Evolutionary conservation across 495 filamentous ascomycete genomes (phyloP).

Genomic region (Neurospora sp.): DNA sequence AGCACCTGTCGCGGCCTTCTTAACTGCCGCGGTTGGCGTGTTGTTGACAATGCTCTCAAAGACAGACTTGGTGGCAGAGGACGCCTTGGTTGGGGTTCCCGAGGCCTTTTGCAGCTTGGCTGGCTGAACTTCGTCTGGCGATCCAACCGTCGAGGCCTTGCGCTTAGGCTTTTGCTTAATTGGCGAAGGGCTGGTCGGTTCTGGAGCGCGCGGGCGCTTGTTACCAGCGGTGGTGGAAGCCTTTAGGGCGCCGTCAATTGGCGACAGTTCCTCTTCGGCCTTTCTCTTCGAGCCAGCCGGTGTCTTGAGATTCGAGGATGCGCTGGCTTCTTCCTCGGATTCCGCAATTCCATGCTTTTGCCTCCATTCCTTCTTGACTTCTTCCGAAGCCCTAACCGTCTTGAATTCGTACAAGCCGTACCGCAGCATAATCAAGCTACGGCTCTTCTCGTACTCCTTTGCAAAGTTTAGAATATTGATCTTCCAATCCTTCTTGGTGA

Average conservation of each 20-base stretch:
- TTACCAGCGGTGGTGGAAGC: slow-evolving; percentile 26
- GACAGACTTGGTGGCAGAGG: slow-evolving; percentile 33
- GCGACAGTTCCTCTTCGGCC: slow-evolving; percentile 31
- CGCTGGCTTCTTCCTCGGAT: slow-evolving; percentile 22
- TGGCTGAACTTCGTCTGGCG: slow-evolving; percentile 45
- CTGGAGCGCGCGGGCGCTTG: slow-evolving; percentile 33
- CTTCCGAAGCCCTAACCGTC: slow-evolving; percentile 37
- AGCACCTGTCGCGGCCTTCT: slow-evolving; percentile 19
- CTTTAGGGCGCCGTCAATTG: slow-evolving; percentile 22
- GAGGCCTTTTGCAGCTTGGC: slow-evolving; percentile 48
- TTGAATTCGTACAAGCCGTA: slow-evolving; percentile 45
- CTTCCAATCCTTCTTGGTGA: slow-evolving; percentile 42
- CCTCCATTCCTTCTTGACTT: slow-evolving; percentile 39
- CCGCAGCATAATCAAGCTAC: slow-evolving; percentile 40
- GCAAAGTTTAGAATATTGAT: slow-evolving; percentile 42
- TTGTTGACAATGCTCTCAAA: slow-evolving; percentile 38
- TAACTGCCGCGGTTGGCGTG: slow-evolving; percentile 13
- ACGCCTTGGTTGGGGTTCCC: slow-evolving; percentile 23
- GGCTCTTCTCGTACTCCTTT: slow-evolving; percentile 44
- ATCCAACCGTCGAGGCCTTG: slow-evolving; percentile 31
- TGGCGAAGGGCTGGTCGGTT: slow-evolving; percentile 8
- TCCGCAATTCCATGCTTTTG: slow-evolving; percentile 32
- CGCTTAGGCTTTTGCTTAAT: slow-evolving; percentile 33
- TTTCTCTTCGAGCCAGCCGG: slow-evolving; percentile 31
- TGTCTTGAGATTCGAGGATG: slow-evolving; percentile 3